A percentile compares a stretch with the other conserved stretches of the same genome.
phyloP scores from a whole-genome alignment of 768 basidiomycete genomes.

The Rhodosporidiobolus sp. region DNA sequence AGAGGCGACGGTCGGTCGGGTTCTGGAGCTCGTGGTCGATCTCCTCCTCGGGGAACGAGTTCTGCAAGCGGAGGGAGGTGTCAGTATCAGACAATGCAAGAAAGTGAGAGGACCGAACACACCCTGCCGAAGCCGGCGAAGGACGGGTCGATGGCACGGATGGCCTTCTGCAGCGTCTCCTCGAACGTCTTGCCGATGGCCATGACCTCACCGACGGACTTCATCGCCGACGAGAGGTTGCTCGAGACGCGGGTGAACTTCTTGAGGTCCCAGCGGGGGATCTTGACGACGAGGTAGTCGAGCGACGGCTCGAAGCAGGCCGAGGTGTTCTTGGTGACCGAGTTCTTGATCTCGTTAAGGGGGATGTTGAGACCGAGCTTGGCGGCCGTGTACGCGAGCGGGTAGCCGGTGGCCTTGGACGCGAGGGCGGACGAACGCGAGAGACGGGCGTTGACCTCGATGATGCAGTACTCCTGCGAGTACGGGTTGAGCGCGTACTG shows the following conservation, averaged over 20 bases:
- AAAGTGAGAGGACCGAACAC: constrained; percentile 39
- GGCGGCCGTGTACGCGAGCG: constrained; percentile 95
- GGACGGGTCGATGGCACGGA: constrained; percentile 90
- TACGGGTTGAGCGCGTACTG: constrained; percentile 95
- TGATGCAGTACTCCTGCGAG: constrained; percentile 96
- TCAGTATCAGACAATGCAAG: constrained; percentile 11
- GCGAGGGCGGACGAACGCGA: constrained; percentile 96
- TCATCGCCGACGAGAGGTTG: constrained; percentile 91
- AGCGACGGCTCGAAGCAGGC: constrained; percentile 98
- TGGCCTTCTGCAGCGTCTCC: constrained; percentile 97
- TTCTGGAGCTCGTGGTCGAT: constrained; percentile 90
- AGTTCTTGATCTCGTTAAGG: constrained; percentile 95
- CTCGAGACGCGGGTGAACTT: constrained; percentile 94
- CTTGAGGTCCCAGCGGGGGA: constrained; percentile 97
- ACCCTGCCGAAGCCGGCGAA: constrained; percentile 90
- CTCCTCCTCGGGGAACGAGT: constrained; percentile 62
- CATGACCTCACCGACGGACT: constrained; percentile 99
- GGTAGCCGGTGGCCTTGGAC: constrained; percentile 97
- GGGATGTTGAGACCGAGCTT: constrained; percentile 97
- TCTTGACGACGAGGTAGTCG: constrained; percentile 97
- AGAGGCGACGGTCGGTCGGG: constrained; percentile 95
- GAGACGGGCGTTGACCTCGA: constrained; percentile 97
- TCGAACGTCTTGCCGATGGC: constrained; percentile 97
- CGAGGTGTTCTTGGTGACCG: constrained; percentile 90
- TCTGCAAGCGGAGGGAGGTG: constrained; percentile 12